Evolutionary conservation across 176 grass and related monocot genomes (phyloP).

Genomic region (Alopecurus myosuroides): DNA sequence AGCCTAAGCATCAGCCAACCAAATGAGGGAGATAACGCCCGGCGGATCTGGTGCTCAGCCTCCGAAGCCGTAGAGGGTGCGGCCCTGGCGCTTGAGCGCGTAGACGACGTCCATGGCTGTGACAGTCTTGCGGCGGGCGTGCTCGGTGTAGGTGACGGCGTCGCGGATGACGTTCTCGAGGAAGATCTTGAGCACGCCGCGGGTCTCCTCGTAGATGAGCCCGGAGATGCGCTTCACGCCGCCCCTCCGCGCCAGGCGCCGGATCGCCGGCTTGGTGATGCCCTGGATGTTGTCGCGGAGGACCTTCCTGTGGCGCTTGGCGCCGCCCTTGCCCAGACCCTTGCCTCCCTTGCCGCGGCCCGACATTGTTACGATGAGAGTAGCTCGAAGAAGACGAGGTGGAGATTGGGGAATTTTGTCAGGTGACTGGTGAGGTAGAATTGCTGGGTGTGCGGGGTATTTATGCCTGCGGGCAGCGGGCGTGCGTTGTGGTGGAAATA

Average conservation of each 20-base stretch:
- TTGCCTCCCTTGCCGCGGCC: slow-evolving; percentile 37
- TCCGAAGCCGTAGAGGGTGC: slow-evolving; percentile 78
- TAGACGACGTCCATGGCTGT: slow-evolving; percentile 91
- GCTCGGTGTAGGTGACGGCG: slow-evolving; percentile 83
- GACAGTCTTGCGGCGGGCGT: slow-evolving; percentile 74
- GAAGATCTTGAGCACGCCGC: slow-evolving; percentile 94
- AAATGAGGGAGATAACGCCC: no score
- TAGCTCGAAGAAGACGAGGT: no score
- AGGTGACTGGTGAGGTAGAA: no score
- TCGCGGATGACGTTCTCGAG: slow-evolving; percentile 91
- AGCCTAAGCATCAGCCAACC: no score
- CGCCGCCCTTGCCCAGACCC: slow-evolving; percentile 34
- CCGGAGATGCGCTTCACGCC: slow-evolving; percentile 84
- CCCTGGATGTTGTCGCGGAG: slow-evolving; percentile 45
- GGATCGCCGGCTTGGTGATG: slow-evolving; percentile 47
- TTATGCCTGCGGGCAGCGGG: no score
- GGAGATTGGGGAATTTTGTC: no score
- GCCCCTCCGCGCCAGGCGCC: slow-evolving; percentile 29
- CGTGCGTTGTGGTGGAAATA: no score
- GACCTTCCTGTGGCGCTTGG: slow-evolving; percentile 41
- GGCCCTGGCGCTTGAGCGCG: slow-evolving; percentile 85
- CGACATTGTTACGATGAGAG: no score
- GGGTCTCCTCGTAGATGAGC: slow-evolving; percentile 90
- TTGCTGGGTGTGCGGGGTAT: no score
- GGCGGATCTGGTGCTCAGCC: slow-evolving; percentile 23